These are phyloP conservation scores for Helenozyma baotianmanensis DNA, from an alignment of 805 yeast species.

Conservation along the genomic window DNA sequence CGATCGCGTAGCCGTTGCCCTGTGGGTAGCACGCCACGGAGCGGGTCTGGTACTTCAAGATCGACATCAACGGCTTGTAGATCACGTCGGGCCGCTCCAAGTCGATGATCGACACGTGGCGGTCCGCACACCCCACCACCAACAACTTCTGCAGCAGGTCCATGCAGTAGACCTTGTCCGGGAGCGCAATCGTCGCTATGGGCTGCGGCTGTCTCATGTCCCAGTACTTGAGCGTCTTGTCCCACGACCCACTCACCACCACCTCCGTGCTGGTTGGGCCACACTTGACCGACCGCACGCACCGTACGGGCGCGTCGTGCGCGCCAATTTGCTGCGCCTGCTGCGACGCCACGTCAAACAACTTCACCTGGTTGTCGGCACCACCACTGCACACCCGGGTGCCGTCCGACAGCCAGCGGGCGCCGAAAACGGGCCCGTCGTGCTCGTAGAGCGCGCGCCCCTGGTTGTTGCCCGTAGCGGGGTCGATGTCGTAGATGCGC, in stretches of 20 bases:
- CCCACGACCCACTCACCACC: slow-evolving; percentile 94
- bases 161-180: slow-evolving; percentile 90
- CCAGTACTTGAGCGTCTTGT: slow-evolving; percentile 92
- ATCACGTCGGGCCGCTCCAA: slow-evolving; percentile 78
- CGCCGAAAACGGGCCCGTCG: slow-evolving; percentile 77
- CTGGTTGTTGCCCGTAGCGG: slow-evolving; percentile 69
- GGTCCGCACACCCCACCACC: slow-evolving; percentile 92
- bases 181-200: slow-evolving; percentile 72
- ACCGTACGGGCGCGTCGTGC: slow-evolving; percentile 76
- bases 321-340: slow-evolving; percentile 81
- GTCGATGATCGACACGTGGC: slow-evolving; percentile 73
- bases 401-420: slow-evolving; percentile 85
- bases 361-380: slow-evolving; percentile 79
- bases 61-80: slow-evolving; percentile 68
- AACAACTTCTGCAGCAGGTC: slow-evolving; percentile 75
- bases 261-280: slow-evolving; percentile 81
- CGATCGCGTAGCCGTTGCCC: slow-evolving; percentile 90
- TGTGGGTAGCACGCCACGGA: slow-evolving; percentile 79
- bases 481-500: slow-evolving; percentile 80
- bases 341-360: slow-evolving; percentile 78
- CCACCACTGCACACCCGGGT: slow-evolving; percentile 85
- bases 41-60: slow-evolving; percentile 87
- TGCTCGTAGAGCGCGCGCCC: slow-evolving; percentile 90
- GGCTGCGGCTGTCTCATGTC: slow-evolving; percentile 84
- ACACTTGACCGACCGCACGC: slow-evolving; percentile 73